These are phyloP conservation scores for Mycena pura DNA, from an alignment of 768 basidiomycete species.

Conservation along the genomic window DNA sequence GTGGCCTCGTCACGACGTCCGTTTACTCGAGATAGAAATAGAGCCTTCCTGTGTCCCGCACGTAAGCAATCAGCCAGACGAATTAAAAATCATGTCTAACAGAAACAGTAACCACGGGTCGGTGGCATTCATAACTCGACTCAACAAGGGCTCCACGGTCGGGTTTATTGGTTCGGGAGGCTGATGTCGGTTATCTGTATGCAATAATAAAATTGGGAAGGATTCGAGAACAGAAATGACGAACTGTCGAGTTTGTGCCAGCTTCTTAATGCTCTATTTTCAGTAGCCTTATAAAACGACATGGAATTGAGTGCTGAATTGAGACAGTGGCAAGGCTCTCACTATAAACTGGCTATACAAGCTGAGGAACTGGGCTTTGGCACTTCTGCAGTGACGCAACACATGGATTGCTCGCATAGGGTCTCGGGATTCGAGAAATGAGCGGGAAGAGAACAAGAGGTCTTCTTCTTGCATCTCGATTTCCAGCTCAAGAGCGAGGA, in stretches of 20 bases:
- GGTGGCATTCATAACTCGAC: slow-evolving; percentile 57
- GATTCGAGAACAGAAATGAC: slow-evolving; percentile 31
- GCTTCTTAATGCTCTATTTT: slow-evolving; percentile 80
- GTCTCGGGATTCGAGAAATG: slow-evolving; percentile 80
- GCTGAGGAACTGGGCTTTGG: slow-evolving; percentile 77
- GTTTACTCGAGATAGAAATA: slow-evolving; percentile 81
- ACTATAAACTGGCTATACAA: slow-evolving; percentile 89
- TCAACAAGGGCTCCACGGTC: slow-evolving; percentile 63
- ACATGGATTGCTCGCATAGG: slow-evolving; percentile 74
- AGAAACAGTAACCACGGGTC: slow-evolving; percentile 89
- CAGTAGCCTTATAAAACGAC: slow-evolving; percentile 65
- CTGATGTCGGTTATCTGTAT: slow-evolving; percentile 71
- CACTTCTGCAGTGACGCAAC: slow-evolving; percentile 68
- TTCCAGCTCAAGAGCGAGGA: slow-evolving; percentile 47
- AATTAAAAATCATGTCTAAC: slow-evolving; percentile 50
- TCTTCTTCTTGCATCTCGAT: slow-evolving; percentile 74
- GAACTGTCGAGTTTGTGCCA: slow-evolving; percentile 85
- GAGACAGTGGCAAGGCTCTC: slow-evolving; percentile 38
- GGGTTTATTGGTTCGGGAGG: slow-evolving; percentile 71
- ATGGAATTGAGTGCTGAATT: slow-evolving; percentile 11
- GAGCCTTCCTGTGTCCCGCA: slow-evolving; percentile 65
- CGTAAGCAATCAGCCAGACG: slow-evolving; percentile 2
- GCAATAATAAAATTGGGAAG: slow-evolving; percentile 3
- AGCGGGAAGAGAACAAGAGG: slow-evolving; percentile 70
- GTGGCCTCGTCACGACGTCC: slow-evolving; percentile 83